Evolutionary conservation across 2,329 filamentous ascomycete species (phyloP), one percentile per base, ranked within the genome.

Genomic region (Fusarium heterosporum): DNA sequence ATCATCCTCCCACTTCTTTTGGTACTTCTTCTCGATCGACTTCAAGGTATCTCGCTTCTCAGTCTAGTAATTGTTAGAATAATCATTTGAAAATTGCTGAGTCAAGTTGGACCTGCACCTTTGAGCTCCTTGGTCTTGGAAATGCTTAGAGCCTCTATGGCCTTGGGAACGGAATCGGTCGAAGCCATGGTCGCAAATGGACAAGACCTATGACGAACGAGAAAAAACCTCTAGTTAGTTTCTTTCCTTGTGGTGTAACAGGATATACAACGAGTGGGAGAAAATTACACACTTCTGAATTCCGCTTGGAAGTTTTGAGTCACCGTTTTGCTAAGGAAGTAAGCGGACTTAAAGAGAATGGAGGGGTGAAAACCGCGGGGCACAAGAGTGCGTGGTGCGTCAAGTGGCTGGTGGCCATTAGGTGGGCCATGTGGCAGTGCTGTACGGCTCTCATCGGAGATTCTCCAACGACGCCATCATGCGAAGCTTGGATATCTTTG

Each of bases 21-120:
- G 95, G 81, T 97, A 97, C 77, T 93, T 93, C 82, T 96, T 96
- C 83, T 98, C 95, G 74, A 90, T 87, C 30, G 88, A 88, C 72
- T 96, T 90, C 70, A 97, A 84, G 49, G 89, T 87, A 75, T 97
- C 93, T 77, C 93, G 85, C 82, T 97, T 97, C 74, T 96, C 93
- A 38, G 93, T 97, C 87, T 92, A 73, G 55, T 59, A 42, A 64
- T 64, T 68, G 71, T 69, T 47, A 65, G 59, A 17, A 55, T 25
- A 12, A n/a, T 28, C 4, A 47, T 45, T 47, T 62, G n/a, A 5
- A 22, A 29, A 53, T 10, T 55, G 13, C 61, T 28, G 13, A 30
- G 34, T 22, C n/a, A 53, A 40, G 32, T 50, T 53, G 42, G 36
- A 79, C 82, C 55, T 79, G 83, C 84, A 64, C 85, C 85, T 77